Percentiles rank a stretch among this genome's conserved stretches.
Conservation (phyloP, 768 basidiomycete genomes). For the Russula ochroleuca region DNA sequence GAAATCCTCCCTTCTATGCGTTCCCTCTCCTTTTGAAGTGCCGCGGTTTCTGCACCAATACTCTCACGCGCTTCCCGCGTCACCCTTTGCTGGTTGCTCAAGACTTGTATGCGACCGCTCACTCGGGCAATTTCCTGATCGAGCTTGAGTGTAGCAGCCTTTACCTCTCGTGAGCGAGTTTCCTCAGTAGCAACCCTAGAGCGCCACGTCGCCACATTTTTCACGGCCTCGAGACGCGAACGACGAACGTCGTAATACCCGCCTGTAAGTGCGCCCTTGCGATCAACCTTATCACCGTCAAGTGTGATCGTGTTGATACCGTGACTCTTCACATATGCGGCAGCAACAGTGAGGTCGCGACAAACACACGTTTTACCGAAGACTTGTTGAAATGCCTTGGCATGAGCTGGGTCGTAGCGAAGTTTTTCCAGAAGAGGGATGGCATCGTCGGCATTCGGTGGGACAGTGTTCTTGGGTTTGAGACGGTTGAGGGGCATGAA, state of each 20-base stretch:
- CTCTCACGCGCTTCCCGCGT: conserved; percentile 64
- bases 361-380: conserved; percentile 98
- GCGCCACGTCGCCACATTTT: conserved; percentile 70
- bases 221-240: conserved; percentile 86
- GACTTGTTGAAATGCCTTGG: conserved; percentile 91
- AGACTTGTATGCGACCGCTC: conserved; percentile 66
- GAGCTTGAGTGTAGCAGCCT: conserved; percentile 56
- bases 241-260: conserved; percentile 92
- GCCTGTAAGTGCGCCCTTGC: conserved; percentile 93
- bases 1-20: conserved; percentile 55
- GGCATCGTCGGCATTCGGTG: conserved; percentile 70
- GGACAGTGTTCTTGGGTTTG: conserved; percentile 61
- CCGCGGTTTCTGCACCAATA: conserved; percentile 55
- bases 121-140: conserved; percentile 85
- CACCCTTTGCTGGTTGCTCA: conserved; percentile 65
- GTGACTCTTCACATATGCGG: conserved; percentile 91
- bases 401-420: conserved; percentile 61
- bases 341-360: conserved; percentile 84
- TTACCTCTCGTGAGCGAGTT: conserved; percentile 66
- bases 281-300: conserved; percentile 95
- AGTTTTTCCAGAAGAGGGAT: conserved; percentile 83
- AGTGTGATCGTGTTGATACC: conserved; percentile 95
- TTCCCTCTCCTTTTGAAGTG: conserved; percentile 66
- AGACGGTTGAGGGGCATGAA: conserved; percentile 98
- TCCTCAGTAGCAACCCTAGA: conserved; percentile 64